Evolutionary conservation across 345 rosid genomes (phyloP), one percentile per base, ranked within the genome.

Genomic region (Eutrema yunnanense): DNA sequence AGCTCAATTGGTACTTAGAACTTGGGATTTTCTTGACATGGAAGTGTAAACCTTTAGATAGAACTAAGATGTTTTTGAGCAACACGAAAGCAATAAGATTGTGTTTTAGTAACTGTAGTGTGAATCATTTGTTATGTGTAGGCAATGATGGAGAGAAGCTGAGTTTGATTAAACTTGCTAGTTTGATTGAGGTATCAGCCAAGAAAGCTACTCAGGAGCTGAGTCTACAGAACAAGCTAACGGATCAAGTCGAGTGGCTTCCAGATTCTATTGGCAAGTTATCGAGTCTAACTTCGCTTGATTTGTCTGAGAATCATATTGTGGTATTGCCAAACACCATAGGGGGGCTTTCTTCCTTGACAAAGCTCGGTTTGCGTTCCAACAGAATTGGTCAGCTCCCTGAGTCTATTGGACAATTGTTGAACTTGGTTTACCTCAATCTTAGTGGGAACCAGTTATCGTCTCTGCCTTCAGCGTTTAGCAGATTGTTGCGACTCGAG

Each of bases 251-350:
- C 33, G 97, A 90, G 10, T 95, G 99, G 99, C 86, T 95, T 11
- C 99, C 99, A 3, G 99, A 92, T 52, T 95, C 99, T 1, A 81
- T 90, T 0, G 96, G 98, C 52, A 95, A 92, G 84, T 65, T 95
- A 49, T 85, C 94, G 5, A 78, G 81, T 74, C 73, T 95, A 80
- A 68, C 78, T 52, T 73, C 86, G 2, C 76, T 95, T 29, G 92
- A 95, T 81, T 77, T 95, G 58, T 90, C 97, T 4, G 96, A 95
- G 69, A 95, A 95, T 74, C 83, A 86, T 32, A 81, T 92, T 34
- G 84, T 82, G 58, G 86, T 84, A 44, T 73, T 95, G 81, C 99
- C 98, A 0, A 69, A 77, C 36, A 74, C 94, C 13, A 86, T 90
- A 10, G 98, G 98, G 61, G 92, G 91, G 14, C 92, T 92, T 48